Evolutionary conservation across 75 land plant species (phyloP), one percentile per base, ranked within the genome.

Genomic region (Larix kaempferi): DNA sequence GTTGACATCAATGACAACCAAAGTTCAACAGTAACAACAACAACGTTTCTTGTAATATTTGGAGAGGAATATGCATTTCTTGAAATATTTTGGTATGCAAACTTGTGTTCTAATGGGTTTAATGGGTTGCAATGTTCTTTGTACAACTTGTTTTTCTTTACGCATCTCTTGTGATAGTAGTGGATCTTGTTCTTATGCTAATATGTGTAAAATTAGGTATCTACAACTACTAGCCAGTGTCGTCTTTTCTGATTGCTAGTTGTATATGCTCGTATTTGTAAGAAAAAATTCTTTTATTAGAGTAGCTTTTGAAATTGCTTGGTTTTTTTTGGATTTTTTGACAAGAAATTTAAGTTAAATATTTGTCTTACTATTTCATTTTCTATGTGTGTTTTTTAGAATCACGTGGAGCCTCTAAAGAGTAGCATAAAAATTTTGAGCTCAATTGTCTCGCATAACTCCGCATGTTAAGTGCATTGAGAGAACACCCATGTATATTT

Each of bases 391-490:
- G 85, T 17, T 82, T 27, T 26, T 77, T 88, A 19, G 85, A 87
- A 22, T 79, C 67, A 16, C 52, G 41, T 63, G 87, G 33, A 33
- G 63, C 78, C 73, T 80, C 87, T 59, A 71, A 41, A 11, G 85
- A 88, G 29, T 83, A 87, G 37, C 76, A 80, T 25, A 88, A 63
- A 55, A 85, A 82, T 2, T 88, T 87, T 74, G 91, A 89, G 60
- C 84, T 82, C 61, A 79, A 74, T 57, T 95, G 88, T 78, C 76
- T 97, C 44, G 97, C 91, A 39, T 98, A 97, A 79, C 81, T 97
- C 16, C 89, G 95, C 66, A 91, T 95, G 23, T 79, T 94, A 44
- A 86, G 91, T 71, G 88, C 91, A 72, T 61, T 97, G 75, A 87
- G 83, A 81, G 58, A 75, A 17, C 95, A 95, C 73, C 79, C 87